Evolutionary conservation across 768 basidiomycete genomes (phyloP).

Genomic region (Lactifluus echinatus): DNA sequence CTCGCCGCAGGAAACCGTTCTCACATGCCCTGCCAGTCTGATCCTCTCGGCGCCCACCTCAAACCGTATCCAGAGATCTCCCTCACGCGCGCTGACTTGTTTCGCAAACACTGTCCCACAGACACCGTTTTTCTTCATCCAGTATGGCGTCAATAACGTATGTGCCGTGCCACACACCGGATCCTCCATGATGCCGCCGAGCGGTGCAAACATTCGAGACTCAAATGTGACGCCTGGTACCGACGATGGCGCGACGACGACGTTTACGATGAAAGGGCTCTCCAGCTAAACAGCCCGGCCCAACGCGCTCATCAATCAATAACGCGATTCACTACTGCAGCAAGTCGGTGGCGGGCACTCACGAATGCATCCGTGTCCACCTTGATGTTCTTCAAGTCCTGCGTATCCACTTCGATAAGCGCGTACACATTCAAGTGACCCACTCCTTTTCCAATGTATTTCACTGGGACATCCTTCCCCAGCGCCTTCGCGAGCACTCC

Average conservation of each 20-base stretch:
- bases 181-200: conserved; percentile 24
- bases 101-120: background rate
- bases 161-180: conserved; percentile 29
- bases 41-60: background rate
- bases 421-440: conserved; percentile 11
- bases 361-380: conserved; percentile 21
- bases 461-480: conserved; percentile 6
- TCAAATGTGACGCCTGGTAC: conserved; percentile 18
- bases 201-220: conserved; percentile 27
- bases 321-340: background rate
- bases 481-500: conserved; percentile 1
- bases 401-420: conserved; percentile 23
- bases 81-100: conserved; percentile 15
- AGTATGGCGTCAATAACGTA: conserved; percentile 26
- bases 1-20: background rate
- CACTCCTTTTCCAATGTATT: conserved; percentile 1
- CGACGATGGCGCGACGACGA: conserved; percentile 20
- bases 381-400: conserved; percentile 17
- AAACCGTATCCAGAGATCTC: conserved; percentile 4
- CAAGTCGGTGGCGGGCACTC: background rate
- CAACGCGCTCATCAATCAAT: background rate
- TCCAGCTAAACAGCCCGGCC: background rate
- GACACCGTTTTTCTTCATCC: conserved; percentile 16
- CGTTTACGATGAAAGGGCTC: background rate
- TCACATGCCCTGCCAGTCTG: conserved; percentile 2